Base-by-base conservation (phyloP, 2,329 filamentous ascomycete species). In the Alternaria arbusti region DNA sequence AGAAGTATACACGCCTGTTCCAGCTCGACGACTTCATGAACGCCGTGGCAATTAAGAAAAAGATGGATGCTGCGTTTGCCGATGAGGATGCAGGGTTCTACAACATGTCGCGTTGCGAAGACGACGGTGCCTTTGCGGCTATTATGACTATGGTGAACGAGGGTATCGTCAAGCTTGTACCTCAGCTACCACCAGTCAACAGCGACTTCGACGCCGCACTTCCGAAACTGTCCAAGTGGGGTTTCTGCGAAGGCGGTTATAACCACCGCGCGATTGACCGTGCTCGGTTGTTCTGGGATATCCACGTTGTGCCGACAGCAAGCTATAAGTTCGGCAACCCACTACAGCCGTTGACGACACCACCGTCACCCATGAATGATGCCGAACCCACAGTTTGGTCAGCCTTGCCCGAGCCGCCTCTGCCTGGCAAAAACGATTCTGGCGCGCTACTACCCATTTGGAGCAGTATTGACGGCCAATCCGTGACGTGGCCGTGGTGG, bases 171-270 rank as follows among this genome's bases (percentile, higher is more conserved):
- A 81, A 75, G 15, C 73, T 91, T 7, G 79, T 84, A 4, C 82
- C 87, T 0, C 74, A 84, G 2, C 82, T 89, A 44, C 84, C 91
- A 6, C 87, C 88, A 1, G 88, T 91, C 28, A 74, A 84, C 62
- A 76, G 76, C 45, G 77, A 80, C 6, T 76, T 82, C 54, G 74
- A 78, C 40, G 79, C 79, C 4, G 78, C 81, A 0, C 72, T 74
- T 12, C 82, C 82, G 15, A 78, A 78, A 32, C 68, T 85, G 23
- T 83, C 80, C 6, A 88, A 89, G 2, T 90, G 91, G 74, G 91
- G 91, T 1, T 91, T 93, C 71, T 86, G 88, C 57, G 89, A 90
- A 8, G 87, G 87, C 15, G 88, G 91, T 67, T 94, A 94, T 77
- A 88, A 91, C 71, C 90, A 89, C 22, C 85, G 90, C 59, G 87